These are phyloP conservation scores for Camellia japonica DNA, from an alignment of 148 eudicot species.

Conservation along the genomic window DNA sequence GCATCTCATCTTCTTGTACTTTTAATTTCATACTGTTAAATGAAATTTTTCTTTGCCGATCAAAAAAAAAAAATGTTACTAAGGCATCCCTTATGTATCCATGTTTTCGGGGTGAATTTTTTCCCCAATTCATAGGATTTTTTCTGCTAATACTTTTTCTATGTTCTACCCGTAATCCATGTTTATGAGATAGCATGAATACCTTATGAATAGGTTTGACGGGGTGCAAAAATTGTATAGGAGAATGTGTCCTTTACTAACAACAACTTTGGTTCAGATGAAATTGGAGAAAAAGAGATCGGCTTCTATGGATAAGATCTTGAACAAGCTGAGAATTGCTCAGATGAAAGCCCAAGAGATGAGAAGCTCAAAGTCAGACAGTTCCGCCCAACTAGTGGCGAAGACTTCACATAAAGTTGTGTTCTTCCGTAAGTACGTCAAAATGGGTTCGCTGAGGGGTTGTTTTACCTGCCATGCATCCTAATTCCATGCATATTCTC, in stretches of 20 bases:
- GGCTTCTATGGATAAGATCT: conserved; percentile 63
- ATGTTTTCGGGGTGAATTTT: neutral
- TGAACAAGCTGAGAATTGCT: conserved; percentile 53
- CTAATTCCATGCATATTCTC: conserved; percentile 10
- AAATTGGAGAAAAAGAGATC: conserved; percentile 76
- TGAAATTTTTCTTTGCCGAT: too few species aligned
- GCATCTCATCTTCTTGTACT: too few species aligned
- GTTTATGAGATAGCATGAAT: neutral
- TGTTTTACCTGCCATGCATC: conserved; percentile 31
- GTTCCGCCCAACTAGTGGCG: conserved; percentile 10
- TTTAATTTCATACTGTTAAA: too few species aligned
- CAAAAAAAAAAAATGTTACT: neutral
- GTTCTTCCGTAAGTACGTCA: conserved; percentile 30
- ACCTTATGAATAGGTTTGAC: too few species aligned
- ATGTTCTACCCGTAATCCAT: neutral
- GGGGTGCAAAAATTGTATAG: neutral
- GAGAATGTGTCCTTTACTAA: conserved; percentile 4
- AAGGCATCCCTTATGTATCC: neutral
- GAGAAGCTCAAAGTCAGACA: conserved; percentile 45
- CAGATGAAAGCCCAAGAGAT: conserved; percentile 69
- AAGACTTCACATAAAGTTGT: conserved; percentile 27
- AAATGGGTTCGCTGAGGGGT: conserved; percentile 18
- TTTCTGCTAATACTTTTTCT: neutral
- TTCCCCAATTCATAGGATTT: neutral
- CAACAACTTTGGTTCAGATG: conserved; percentile 42